A percentile compares a stretch with the other conserved stretches of the same genome.
phyloP scores from a whole-genome alignment of 495 filamentous ascomycete genomes.

The Neurospora terricola region DNA sequence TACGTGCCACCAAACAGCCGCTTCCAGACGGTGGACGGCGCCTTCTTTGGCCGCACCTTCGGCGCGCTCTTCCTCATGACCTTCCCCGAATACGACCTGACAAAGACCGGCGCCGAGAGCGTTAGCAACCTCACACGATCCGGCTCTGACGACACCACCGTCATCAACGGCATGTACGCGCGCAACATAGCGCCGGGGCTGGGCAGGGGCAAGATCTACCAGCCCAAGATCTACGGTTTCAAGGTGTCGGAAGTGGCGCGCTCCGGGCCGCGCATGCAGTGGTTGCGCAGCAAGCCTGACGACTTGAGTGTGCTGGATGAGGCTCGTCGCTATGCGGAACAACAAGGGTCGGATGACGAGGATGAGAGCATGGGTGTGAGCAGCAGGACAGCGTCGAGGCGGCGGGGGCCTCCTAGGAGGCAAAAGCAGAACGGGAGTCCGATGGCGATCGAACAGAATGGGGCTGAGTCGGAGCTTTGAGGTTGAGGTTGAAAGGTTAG shows the following conservation, averaged over 20 bases:
- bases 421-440: constrained; percentile 38
- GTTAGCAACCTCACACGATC: constrained; percentile 29
- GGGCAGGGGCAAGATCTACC: constrained; percentile 75
- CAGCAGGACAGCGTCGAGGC: constrained; percentile 24
- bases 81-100: constrained; percentile 87
- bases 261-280: constrained; percentile 90
- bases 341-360: constrained; percentile 35
- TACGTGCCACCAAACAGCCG: constrained; percentile 96
- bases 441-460: constrained; percentile 41
- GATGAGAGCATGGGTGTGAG: constrained; percentile 36
- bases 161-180: constrained; percentile 76
- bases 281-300: constrained; percentile 75
- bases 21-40: constrained; percentile 95
- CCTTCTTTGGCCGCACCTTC: constrained; percentile 97
- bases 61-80: constrained; percentile 91
- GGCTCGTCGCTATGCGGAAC: constrained; percentile 45
- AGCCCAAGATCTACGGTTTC: constrained; percentile 95
- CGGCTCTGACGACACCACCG: constrained; percentile 33
- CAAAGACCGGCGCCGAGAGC: constrained; percentile 38
- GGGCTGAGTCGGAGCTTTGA: constrained; percentile 39
- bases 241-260: constrained; percentile 77
- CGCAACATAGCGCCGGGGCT: constrained; percentile 81
- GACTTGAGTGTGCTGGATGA: constrained; percentile 80
- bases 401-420: constrained; percentile 24
- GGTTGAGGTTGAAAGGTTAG: neutral